Percentiles rank a stretch among this genome's conserved stretches.
Conservation (phyloP, 306 rosid species). For the Malus orientalis region DNA sequence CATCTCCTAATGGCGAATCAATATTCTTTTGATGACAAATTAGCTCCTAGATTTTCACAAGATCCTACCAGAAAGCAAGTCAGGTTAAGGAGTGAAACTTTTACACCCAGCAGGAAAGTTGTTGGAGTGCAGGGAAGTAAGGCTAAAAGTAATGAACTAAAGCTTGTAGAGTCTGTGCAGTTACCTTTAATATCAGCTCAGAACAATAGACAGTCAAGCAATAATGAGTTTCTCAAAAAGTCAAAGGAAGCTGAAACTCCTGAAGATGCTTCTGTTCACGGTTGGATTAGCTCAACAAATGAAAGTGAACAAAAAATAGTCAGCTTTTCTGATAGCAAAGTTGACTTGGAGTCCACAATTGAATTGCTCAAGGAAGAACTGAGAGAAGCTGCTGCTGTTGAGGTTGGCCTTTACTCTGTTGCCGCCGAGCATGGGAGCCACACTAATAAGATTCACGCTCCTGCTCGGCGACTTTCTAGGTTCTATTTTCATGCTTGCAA, state of each 20-base stretch:
- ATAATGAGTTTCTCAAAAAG: slow-evolving; percentile 24
- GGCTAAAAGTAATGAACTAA: slow-evolving; percentile 31
- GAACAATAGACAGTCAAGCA: slow-evolving; percentile 16
- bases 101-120: slow-evolving; percentile 22
- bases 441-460: slow-evolving; percentile 75
- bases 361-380: slow-evolving; percentile 72
- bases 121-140: slow-evolving; percentile 14
- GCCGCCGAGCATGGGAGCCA: slow-evolving; percentile 82
- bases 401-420: slow-evolving; percentile 69
- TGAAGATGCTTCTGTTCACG: slow-evolving; percentile 16
- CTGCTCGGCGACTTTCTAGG: slow-evolving; percentile 89
- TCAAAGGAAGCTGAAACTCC: slow-evolving; percentile 23
- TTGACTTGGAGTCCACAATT: slow-evolving; percentile 45
- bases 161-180: slow-evolving; percentile 28
- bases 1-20: slow-evolving; percentile 14
- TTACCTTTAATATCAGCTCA: slow-evolving; percentile 30
- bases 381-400: slow-evolving; percentile 83
- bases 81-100: slow-evolving; percentile 22
- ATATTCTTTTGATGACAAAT: slow-evolving; percentile 25
- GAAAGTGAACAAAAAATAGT: slow-evolving; percentile 15
- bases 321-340: slow-evolving; percentile 17
- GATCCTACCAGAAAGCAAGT: slow-evolving; percentile 25
- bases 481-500: slow-evolving; percentile 64
- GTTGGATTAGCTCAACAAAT: slow-evolving; percentile 12
- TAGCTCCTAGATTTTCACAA: slow-evolving; percentile 20